These are phyloP conservation scores for Kodamaea sp. DNA, from an alignment of 1,139 yeast species.

Conservation along the genomic window DNA sequence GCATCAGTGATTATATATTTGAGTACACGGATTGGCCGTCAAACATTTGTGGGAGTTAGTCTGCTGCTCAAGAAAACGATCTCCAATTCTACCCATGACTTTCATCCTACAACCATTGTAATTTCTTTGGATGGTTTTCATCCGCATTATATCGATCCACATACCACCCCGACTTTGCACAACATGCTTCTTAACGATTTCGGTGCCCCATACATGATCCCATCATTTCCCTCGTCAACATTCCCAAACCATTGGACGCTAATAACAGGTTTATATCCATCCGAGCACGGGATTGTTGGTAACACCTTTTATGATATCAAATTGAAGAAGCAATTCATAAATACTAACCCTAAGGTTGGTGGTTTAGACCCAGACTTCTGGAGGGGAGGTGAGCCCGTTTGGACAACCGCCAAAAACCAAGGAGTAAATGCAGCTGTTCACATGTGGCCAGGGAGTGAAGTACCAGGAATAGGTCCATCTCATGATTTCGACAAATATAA, in stretches of 20 bases:
- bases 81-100: conserved; percentile 70
- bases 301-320: conserved; percentile 75
- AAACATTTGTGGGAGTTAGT: not conserved
- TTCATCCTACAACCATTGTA: conserved; percentile 74
- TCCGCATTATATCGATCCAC: conserved; percentile 77
- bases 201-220: conserved; percentile 82
- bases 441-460: conserved; percentile 97
- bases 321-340: conserved; percentile 57
- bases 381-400: conserved; percentile 85
- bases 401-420: conserved; percentile 75
- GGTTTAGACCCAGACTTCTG: conserved; percentile 66
- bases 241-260: conserved; percentile 93
- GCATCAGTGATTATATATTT: conserved; percentile 11
- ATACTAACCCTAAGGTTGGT: conserved; percentile 60
- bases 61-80: conserved; percentile 20
- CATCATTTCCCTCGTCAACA: conserved; percentile 86
- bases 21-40: not conserved
- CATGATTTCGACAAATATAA: conserved; percentile 62
- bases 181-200: conserved; percentile 52
- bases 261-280: conserved; percentile 82
- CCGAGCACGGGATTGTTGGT: conserved; percentile 85
- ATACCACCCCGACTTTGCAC: conserved; percentile 71
- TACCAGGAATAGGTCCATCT: conserved; percentile 49
- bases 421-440: conserved; percentile 76
- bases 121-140: conserved; percentile 88